Conservation (phyloP, 805 yeast species). For the Cyberlindnera galapagoensis region DNA sequence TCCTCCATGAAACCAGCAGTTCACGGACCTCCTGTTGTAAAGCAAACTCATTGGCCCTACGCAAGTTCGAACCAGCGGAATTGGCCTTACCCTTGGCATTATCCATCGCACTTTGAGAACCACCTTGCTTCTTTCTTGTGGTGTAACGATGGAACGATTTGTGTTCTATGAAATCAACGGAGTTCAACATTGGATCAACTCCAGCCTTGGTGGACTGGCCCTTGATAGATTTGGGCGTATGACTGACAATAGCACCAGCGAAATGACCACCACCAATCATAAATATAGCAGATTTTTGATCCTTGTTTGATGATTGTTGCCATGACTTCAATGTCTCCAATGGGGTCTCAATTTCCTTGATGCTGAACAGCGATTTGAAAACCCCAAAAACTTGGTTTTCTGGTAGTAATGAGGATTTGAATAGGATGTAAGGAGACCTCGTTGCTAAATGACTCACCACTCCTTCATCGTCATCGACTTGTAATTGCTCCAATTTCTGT, state of each 20-base stretch:
- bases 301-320: constrained; percentile 22
- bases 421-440: constrained; percentile 61
- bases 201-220: constrained; percentile 48
- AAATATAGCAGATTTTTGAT: constrained; percentile 62
- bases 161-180: constrained; percentile 60
- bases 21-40: constrained; percentile 72
- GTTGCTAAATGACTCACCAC: constrained; percentile 52
- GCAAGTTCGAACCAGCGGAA: constrained; percentile 86
- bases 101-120: constrained; percentile 89
- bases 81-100: constrained; percentile 92
- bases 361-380: constrained; percentile 56
- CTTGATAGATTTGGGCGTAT: constrained; percentile 46
- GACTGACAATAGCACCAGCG: constrained; percentile 90
- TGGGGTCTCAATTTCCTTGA: constrained; percentile 41
- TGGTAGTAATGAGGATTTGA: constrained; percentile 42
- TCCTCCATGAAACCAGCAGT: constrained; percentile 59
- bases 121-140: constrained; percentile 96
- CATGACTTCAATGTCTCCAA: constrained; percentile 37
- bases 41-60: constrained; percentile 87
- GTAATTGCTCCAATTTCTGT: constrained; percentile 14
- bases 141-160: constrained; percentile 94
- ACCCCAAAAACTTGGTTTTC: constrained; percentile 44
- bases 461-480: constrained; percentile 20
- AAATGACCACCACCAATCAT: constrained; percentile 99
- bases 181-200: constrained; percentile 49